Evolutionary conservation across 2,329 filamentous ascomycete species (phyloP).

Genomic region (Alternaria sp.): DNA sequence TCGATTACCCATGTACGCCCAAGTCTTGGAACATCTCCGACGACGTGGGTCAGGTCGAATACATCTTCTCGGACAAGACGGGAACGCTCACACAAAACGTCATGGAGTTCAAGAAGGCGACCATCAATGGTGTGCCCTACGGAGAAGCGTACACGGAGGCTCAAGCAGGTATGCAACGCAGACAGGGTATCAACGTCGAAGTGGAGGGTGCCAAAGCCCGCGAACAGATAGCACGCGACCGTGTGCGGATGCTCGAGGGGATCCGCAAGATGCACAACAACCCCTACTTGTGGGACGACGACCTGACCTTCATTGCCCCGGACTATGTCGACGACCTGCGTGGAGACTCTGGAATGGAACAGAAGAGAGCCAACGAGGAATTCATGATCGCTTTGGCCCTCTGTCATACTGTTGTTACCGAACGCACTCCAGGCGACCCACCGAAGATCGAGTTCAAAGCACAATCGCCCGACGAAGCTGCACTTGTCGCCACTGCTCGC

Average conservation of each 20-base stretch:
- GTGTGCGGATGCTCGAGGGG: constrained; percentile 72
- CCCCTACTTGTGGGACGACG: constrained; percentile 86
- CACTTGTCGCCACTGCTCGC: constrained; percentile 89
- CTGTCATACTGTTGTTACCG: constrained; percentile 96
- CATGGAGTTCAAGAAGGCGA: constrained; percentile 99
- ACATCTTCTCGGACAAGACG: constrained; percentile 97
- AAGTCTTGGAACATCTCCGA: constrained; percentile 99
- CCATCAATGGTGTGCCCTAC: constrained; percentile 93
- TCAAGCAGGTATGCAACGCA: constrained; percentile 93
- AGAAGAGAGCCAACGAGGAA: constrained; percentile 78
- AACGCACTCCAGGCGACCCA: constrained; percentile 85
- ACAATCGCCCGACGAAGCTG: constrained; percentile 95
- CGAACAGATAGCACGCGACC: constrained; percentile 80
- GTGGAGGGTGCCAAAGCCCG: constrained; percentile 75
- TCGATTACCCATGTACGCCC: constrained; percentile 93
- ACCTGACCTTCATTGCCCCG: constrained; percentile 89
- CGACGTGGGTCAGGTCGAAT: constrained; percentile 96
- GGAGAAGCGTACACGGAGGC: constrained; percentile 98
- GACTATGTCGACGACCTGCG: constrained; percentile 85
- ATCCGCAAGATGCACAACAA: constrained; percentile 84
- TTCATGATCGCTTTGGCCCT: constrained; percentile 96
- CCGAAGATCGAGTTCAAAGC: constrained; percentile 95
- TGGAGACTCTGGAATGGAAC: constrained; percentile 76
- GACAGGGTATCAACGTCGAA: constrained; percentile 85
- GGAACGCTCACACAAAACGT: constrained; percentile 90